These are phyloP conservation scores for Candida wancherniae DNA, from an alignment of 805 yeast species.

Conservation along the genomic window DNA sequence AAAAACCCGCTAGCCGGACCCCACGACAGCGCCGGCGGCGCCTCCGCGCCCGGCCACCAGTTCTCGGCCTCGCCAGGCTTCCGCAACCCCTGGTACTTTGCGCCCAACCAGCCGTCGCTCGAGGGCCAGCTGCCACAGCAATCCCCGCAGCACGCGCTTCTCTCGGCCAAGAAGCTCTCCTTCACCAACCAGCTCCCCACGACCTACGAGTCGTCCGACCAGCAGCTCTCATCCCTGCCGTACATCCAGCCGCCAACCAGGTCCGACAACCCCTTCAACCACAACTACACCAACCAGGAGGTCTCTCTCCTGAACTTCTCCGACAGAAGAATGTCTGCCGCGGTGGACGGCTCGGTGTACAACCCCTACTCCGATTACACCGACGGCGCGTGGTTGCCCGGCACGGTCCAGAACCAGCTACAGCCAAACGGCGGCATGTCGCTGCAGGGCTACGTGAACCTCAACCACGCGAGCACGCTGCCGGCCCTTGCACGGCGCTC, in stretches of 20 bases:
- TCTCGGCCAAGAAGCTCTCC: slow-evolving; percentile 27
- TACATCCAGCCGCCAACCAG: slow-evolving; percentile 41
- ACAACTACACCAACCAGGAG: slow-evolving; percentile 37
- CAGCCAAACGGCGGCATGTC: background rate
- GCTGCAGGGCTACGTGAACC: slow-evolving; percentile 3
- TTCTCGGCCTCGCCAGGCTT: slow-evolving; percentile 25
- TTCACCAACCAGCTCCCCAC: slow-evolving; percentile 45
- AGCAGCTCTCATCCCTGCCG: slow-evolving; percentile 18
- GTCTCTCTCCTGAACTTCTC: slow-evolving; percentile 23
- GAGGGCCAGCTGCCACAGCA: slow-evolving; percentile 7
- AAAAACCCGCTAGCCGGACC: slow-evolving; percentile 1
- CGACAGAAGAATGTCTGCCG: slow-evolving; percentile 37
- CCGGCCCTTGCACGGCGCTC: slow-evolving; percentile 13
- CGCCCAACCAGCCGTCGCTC: slow-evolving; percentile 16
- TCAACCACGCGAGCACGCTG: slow-evolving; percentile 2
- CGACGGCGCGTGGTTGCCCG: slow-evolving; percentile 4
- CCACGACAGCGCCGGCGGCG: background rate
- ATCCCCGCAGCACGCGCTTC: slow-evolving; percentile 19
- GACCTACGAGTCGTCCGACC: slow-evolving; percentile 42
- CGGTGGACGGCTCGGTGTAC: slow-evolving; percentile 26
- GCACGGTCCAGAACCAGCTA: slow-evolving; percentile 1
- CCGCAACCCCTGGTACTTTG: slow-evolving; percentile 42
- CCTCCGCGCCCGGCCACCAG: slow-evolving; percentile 4
- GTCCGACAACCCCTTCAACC: slow-evolving; percentile 43
- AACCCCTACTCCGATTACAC: slow-evolving; percentile 15